Conservation (phyloP, 192 early-diverging fungal species). For the Allomyces javanicus region DNA sequence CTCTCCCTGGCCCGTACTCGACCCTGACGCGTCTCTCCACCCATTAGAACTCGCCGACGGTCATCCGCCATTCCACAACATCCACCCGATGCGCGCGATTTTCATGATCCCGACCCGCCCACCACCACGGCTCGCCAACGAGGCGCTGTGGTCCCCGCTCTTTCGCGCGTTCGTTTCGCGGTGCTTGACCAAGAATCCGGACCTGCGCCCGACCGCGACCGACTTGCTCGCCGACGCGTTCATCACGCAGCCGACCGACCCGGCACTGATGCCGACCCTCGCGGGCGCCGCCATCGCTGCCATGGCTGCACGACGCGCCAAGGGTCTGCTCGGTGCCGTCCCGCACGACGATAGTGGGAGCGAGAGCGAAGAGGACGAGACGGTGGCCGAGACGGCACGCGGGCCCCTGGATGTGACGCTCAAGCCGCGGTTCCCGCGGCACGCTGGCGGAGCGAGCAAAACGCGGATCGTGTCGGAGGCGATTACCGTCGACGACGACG, state of each 20-base stretch:
- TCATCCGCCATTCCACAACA: slow-evolving; percentile 32
- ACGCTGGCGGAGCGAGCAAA: not conserved
- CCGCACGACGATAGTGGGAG: no score
- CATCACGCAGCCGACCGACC: slow-evolving; percentile 1
- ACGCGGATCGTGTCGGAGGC: not conserved
- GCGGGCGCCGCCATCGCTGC: not conserved
- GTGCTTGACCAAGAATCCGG: slow-evolving; percentile 36
- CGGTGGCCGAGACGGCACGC: not conserved
- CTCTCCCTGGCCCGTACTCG: no score
- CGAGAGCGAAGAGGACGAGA: not conserved
- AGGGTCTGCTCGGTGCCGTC: no score
- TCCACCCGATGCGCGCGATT: slow-evolving; percentile 42
- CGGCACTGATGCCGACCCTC: not conserved
- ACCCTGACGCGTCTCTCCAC: no score
- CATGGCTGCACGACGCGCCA: not conserved
- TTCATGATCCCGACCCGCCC: slow-evolving; percentile 43
- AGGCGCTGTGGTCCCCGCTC: slow-evolving; percentile 14
- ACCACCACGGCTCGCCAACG: slow-evolving; percentile 27
- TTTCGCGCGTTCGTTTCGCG: slow-evolving; percentile 27
- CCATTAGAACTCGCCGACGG: slow-evolving; percentile 46
- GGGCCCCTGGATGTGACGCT: not conserved
- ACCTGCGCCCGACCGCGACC: slow-evolving; percentile 21
- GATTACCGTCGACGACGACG: not conserved
- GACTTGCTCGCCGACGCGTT: slow-evolving; percentile 15
- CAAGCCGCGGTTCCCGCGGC: not conserved